phyloP scores from a whole-genome alignment of 441 rosid genomes.

The Bruguiera hainesii region DNA sequence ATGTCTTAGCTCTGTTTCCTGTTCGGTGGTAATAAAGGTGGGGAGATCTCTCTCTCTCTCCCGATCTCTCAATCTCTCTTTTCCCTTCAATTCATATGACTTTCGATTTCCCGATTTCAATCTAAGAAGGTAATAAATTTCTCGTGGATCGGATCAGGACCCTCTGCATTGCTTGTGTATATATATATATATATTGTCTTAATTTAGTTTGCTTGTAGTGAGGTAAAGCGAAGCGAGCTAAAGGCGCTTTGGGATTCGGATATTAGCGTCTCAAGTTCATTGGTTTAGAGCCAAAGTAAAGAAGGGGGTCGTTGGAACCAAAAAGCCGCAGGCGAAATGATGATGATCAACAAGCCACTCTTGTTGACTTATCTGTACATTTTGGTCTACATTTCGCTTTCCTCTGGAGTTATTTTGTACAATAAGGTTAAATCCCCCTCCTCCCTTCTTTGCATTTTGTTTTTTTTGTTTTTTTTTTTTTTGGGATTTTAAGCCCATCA shows the following conservation, averaged over 20 bases:
- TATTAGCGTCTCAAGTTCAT: not conserved
- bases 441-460: not conserved
- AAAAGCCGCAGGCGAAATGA: conserved; percentile 27
- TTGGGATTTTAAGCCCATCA: conserved; percentile 1
- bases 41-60: no score
- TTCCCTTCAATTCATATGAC: no score
- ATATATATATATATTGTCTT: not conserved
- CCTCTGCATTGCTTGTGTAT: no score
- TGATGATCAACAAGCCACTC: conserved; percentile 61
- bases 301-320: not conserved
- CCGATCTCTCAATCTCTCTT: no score
- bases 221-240: no score
- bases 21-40: no score
- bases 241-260: not conserved
- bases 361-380: conserved; percentile 77
- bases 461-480: conserved; percentile 5
- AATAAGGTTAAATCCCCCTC: conserved; percentile 52
- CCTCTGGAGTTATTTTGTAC: conserved; percentile 83
- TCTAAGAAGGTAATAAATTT: no score
- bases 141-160: no score
- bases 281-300: not conserved
- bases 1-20: no score
- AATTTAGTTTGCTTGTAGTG: no score
- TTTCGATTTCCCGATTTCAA: no score
- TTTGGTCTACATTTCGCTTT: conserved; percentile 68